Percentiles rank a stretch among this genome's conserved stretches.
Conservation (phyloP, 2,329 filamentous ascomycete species). For the Paecilomyces dactylethromorphus region DNA sequence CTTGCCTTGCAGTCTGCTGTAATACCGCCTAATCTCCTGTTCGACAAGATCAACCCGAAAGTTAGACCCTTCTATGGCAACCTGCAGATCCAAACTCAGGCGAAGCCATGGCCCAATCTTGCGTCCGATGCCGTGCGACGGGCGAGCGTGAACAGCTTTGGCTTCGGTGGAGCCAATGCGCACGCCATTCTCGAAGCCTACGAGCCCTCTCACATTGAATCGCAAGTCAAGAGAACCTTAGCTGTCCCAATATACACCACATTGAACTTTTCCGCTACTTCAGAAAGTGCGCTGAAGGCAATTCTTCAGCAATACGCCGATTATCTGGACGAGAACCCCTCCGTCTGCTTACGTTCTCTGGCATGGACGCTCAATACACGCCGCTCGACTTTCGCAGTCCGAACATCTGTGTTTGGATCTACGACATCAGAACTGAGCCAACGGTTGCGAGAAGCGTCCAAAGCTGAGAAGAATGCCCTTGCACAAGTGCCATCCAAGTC, state of each 20-base stretch:
- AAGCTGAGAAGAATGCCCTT: conserved; percentile 1
- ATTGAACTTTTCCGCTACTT: background rate
- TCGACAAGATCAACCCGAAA: conserved; percentile 6
- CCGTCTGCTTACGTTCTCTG: too few relatives aligned
- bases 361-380: too few relatives aligned
- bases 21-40: background rate
- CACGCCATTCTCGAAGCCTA: conserved; percentile 36
- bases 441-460: too few relatives aligned
- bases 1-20: background rate
- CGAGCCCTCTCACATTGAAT: background rate
- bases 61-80: conserved; percentile 7
- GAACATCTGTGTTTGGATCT: too few relatives aligned
- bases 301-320: too few relatives aligned
- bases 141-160: conserved; percentile 43
- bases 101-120: conserved; percentile 15
- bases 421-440: background rate
- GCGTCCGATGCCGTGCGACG: conserved; percentile 15
- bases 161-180: conserved; percentile 37
- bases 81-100: conserved; percentile 8
- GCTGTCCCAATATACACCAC: background rate
- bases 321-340: too few relatives aligned
- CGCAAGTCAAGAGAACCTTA: too few relatives aligned
- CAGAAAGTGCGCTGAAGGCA: background rate
- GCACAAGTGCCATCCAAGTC: too few relatives aligned
- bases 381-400: too few relatives aligned